A percentile compares a stretch with the other conserved stretches of the same genome.
phyloP scores from a whole-genome alignment of 108 stramenopile species.

The Asterionellopsis glacialis region DNA sequence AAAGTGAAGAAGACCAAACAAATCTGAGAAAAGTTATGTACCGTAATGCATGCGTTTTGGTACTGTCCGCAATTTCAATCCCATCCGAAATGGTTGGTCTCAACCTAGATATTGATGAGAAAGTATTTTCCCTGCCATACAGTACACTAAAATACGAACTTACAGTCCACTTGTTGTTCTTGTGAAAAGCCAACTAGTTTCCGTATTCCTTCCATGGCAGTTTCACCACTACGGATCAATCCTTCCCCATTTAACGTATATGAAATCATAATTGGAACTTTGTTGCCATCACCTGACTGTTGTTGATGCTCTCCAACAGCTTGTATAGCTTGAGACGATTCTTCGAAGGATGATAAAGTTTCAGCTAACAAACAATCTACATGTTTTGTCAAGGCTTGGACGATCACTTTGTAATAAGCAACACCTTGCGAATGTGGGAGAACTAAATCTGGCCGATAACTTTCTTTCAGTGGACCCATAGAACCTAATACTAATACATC shows the following conservation, averaged over 20 bases:
- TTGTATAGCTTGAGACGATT: slow-evolving; percentile 65
- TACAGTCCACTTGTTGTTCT: slow-evolving; percentile 26
- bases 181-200: slow-evolving; percentile 24
- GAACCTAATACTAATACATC: slow-evolving; percentile 55
- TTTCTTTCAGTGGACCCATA: slow-evolving; percentile 70
- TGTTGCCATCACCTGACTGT: not conserved
- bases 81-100: not conserved
- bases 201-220: slow-evolving; percentile 27
- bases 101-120: not conserved
- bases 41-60: not conserved
- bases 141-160: slow-evolving; percentile 6
- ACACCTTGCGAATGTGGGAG: slow-evolving; percentile 54
- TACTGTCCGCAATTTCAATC: not conserved
- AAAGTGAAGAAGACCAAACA: too few species aligned
- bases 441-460: slow-evolving; percentile 73
- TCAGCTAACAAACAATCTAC: slow-evolving; percentile 75
- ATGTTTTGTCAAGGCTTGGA: slow-evolving; percentile 43
- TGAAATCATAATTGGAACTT: slow-evolving; percentile 52
- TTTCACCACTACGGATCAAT: slow-evolving; percentile 55
- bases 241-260: slow-evolving; percentile 60
- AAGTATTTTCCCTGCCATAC: too few species aligned
- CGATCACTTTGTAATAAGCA: slow-evolving; percentile 33
- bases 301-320: slow-evolving; percentile 29
- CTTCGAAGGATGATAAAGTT: slow-evolving; percentile 74
- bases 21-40: not conserved